These are phyloP conservation scores for Phytophthora chlamydospora DNA, from an alignment of 352 stramenopile genomes.

Conservation along the genomic window DNA sequence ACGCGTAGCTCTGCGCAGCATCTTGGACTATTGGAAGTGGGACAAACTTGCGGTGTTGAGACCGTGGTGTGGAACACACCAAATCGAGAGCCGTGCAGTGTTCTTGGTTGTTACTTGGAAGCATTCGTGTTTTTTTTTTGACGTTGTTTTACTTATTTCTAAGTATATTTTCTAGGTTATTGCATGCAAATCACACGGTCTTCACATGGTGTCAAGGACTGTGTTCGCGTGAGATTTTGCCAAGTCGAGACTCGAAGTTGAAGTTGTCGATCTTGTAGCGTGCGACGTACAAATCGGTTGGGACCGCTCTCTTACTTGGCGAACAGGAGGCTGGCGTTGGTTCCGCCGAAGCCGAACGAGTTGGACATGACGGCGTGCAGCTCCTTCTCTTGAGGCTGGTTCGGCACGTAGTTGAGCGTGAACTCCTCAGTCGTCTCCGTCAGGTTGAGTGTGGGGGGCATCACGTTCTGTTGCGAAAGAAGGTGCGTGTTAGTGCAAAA, in stretches of 20 bases:
- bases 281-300: background rate
- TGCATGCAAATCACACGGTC: background rate
- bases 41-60: background rate
- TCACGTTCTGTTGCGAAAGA: conserved; percentile 52
- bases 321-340: conserved; percentile 89
- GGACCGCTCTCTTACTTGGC: conserved; percentile 38
- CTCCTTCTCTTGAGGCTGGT: conserved; percentile 59
- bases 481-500: background rate
- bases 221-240: too few species aligned
- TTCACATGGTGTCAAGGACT: too few species aligned
- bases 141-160: too few species aligned
- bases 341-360: conserved; percentile 97
- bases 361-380: conserved; percentile 90
- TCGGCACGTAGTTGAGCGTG: conserved; percentile 81
- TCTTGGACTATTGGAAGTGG: conserved; percentile 6
- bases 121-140: too few species aligned
- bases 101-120: too few species aligned
- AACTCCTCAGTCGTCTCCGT: conserved; percentile 64
- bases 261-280: background rate
- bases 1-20: conserved; percentile 22
- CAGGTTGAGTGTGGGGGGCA: conserved; percentile 96
- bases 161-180: background rate
- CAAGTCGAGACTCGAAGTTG: background rate
- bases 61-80: conserved; percentile 16
- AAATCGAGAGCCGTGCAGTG: background rate